A percentile compares a stretch with the other conserved stretches of the same genome.
phyloP scores from a whole-genome alignment of 202 grass and related monocot genomes.

The Setaria italica region DNA sequence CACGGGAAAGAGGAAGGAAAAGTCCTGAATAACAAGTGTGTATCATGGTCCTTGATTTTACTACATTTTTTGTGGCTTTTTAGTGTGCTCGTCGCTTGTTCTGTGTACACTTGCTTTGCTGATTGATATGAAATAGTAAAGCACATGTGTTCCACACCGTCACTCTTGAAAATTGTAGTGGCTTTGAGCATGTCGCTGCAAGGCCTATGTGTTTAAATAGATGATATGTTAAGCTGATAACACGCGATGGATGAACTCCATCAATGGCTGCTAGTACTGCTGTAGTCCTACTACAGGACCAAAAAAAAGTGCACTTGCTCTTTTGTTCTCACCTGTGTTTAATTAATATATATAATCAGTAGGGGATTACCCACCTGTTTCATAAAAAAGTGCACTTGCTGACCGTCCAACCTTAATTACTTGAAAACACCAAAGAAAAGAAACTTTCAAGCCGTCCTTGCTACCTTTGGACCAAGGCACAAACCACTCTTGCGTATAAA shows the following conservation, averaged over 20 bases:
- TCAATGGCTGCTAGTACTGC: background rate
- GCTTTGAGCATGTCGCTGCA: background rate
- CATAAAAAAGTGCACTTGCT: background rate
- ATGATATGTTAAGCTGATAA: background rate
- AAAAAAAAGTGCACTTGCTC: slow-evolving; percentile 3
- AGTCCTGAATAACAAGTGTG: background rate
- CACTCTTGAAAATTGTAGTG: background rate
- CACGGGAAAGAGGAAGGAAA: background rate
- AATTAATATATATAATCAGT: no score
- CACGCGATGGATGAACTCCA: background rate
- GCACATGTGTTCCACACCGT: background rate
- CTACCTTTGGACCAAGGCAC: background rate
- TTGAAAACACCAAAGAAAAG: background rate
- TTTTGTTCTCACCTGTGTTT: no score
- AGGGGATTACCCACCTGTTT: no score
- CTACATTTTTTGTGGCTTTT: background rate
- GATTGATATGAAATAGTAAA: background rate
- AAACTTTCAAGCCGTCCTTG: background rate
- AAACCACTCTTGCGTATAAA: background rate
- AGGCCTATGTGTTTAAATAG: background rate
- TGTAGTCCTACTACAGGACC: background rate
- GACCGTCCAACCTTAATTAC: background rate
- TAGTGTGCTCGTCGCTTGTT: background rate
- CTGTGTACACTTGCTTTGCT: background rate
- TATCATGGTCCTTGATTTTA: background rate